Conservation (phyloP, 1,139 yeast genomes). For the Debaryomycetaceae sp. region DNA sequence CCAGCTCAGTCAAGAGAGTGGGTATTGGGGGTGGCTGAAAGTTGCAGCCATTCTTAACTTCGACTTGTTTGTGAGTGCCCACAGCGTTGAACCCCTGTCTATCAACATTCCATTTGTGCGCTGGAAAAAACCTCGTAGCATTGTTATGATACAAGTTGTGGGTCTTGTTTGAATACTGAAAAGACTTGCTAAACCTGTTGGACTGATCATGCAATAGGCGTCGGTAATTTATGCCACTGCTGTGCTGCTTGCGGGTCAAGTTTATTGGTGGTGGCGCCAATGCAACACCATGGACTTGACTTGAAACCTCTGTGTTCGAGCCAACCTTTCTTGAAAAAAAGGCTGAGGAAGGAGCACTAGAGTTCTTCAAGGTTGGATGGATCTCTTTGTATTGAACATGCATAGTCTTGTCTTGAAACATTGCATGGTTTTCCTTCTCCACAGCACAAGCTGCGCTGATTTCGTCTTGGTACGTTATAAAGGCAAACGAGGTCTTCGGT, state of each 20-base stretch:
- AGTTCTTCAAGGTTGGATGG: constrained; percentile 19
- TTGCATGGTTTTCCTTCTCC: constrained; percentile 75
- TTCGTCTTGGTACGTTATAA: constrained; percentile 59
- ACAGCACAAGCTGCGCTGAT: constrained; percentile 81
- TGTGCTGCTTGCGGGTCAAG: constrained; percentile 33
- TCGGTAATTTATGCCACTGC: background rate
- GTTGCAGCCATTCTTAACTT: too few relatives aligned
- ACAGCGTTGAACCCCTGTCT: too few relatives aligned
- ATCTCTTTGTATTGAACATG: constrained; percentile 79
- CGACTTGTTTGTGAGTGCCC: too few relatives aligned
- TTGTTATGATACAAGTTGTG: too few relatives aligned
- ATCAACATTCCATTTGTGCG: too few relatives aligned
- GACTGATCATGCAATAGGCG: constrained; percentile 3
- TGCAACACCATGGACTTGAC: constrained; percentile 23
- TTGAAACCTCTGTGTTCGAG: constrained; percentile 9
- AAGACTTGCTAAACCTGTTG: constrained; percentile 8
- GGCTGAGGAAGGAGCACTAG: background rate
- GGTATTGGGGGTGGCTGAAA: too few relatives aligned
- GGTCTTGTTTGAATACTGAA: too few relatives aligned
- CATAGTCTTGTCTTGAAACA: constrained; percentile 67
- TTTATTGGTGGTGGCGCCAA: constrained; percentile 77
- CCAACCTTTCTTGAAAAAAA: background rate
- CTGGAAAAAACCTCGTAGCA: too few relatives aligned
- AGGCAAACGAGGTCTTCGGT: constrained; percentile 55
- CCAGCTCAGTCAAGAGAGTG: too few relatives aligned